phyloP scores from a whole-genome alignment of 306 rosid species.

The Oxytropis ochrocephala region DNA sequence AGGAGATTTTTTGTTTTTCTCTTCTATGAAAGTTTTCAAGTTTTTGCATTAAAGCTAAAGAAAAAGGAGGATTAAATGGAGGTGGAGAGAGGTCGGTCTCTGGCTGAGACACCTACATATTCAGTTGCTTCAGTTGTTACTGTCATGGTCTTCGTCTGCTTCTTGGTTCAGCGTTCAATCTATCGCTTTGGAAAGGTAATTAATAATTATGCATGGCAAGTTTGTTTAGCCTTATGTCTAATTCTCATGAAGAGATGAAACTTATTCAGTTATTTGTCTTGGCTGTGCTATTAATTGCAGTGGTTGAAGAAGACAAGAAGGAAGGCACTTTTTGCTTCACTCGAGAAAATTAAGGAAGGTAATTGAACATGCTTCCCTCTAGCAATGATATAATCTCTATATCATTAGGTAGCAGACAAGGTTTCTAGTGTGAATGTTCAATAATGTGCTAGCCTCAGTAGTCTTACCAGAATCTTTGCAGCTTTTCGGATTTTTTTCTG shows the following conservation, averaged over 20 bases:
- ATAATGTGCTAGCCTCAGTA: no score
- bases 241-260: background rate
- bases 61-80: constrained; percentile 22
- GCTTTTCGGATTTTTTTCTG: background rate
- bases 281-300: constrained; percentile 33
- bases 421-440: no score
- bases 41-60: constrained; percentile 14
- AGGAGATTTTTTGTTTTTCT: background rate
- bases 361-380: background rate
- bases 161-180: constrained; percentile 76
- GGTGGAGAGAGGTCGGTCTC: constrained; percentile 47
- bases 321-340: constrained; percentile 81
- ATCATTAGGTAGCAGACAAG: no score
- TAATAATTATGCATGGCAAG: no score
- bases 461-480: background rate
- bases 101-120: constrained; percentile 93
- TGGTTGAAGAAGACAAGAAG: constrained; percentile 87
- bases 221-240: no score
- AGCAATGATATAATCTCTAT: no score
- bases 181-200: constrained; percentile 74
- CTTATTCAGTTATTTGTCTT: background rate
- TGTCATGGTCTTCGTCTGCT: constrained; percentile 82
- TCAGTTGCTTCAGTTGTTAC: constrained; percentile 87
- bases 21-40: constrained; percentile 12
- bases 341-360: constrained; percentile 98